Evolutionary conservation across 495 filamentous ascomycete genomes (phyloP), one percentile per base, ranked within the genome.

Genomic region (Talaromyces stipitatus): DNA sequence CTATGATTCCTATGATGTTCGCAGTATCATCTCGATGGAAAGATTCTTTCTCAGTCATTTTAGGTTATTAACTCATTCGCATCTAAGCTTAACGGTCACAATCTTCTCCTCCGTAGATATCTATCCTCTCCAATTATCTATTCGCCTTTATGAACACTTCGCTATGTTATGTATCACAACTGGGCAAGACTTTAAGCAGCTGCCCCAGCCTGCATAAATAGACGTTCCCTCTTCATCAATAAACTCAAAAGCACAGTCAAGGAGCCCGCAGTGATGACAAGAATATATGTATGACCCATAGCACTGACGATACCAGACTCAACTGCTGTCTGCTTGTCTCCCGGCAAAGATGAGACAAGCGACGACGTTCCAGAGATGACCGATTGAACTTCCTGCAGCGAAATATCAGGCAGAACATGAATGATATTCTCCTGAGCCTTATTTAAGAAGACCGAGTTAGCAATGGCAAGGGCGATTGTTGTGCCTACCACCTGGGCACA

Each of bases 381-480:
- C n/a, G n/a, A n/a, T n/a, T n/a, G n/a, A n/a, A n/a, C n/a, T 9
- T 18, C 43, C 24, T 47, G 8, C 43, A 23, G 22, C 43, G 43
- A n/a, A 47, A 26, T 16, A 41, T 47, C 23, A 0, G 43, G 43
- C 8, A 47, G 10, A 9, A 47, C 24, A 11, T 47, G 16, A 16
- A 3, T 20, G 4, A 47, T 47, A 22, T 10, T 11, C 2, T 16
- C 12, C 10, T 46, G n/a, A 2, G n/a, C 22, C 22, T 23, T 27
- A 38, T 59, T 59, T 8, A 57, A 54, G 30, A 78, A 83, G 18
- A 82, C 66, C 9, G 70, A 66, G 6, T 78, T 78, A 18, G 81
- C 75, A 38, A 85, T 80, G 2, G 77, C 73, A 1, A 84, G 68
- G 0, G 72, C 66, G 27, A 85, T 71, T 7, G 74, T 72, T 5